Base-by-base conservation (phyloP, 2,329 filamentous ascomycete species). In the Fusarium sororula region DNA sequence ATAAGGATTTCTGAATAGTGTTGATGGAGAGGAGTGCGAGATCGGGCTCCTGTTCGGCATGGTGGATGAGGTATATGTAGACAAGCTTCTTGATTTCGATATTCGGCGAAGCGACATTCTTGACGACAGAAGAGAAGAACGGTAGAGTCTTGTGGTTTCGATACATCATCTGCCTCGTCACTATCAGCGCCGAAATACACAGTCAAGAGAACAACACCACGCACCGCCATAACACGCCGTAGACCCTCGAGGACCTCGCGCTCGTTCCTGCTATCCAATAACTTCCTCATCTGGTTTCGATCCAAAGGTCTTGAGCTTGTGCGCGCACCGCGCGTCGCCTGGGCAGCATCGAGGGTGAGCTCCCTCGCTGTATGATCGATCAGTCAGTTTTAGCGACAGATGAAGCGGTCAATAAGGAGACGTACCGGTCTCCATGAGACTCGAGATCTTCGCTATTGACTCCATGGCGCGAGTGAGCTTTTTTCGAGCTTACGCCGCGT, bases 91-190 rank as follows among this genome's bases (percentile, higher is more conserved):
- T 97, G 83, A 98, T 95, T 80, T 97, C 95, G 78, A 98, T 89
- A 79, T 95, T 98, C 20, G 95, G 93, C 42, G 94, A 98, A 35
- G 96, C 96, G 68, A 98, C 94, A 78, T 98, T 99, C 86, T 99
- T 99, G 82, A 99, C 94, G 63, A 99, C 93, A 30, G 95, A 93
- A n/a, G 96, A 97, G 87, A 99, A 99, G 87, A 96, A 97, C 28
- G 94, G 92, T 6, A 97, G 88, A 66, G 95, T 98, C 76, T 94
- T 92, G 81, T 97, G 94, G 77, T 93, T 91, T 76, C 91, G 91
- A 85, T 98, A 98, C 91, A 98, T 97, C 93, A 98, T 96, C 94
- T 98, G 42, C 66, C 58, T 54, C 56, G 53, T 51, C 24, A 48
- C 70, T 55, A 51, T 70, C 68, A 67, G 57, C 48, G 42, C 38